Percentiles rank a stretch among this genome's conserved stretches.
phyloP scores from a whole-genome alignment of 495 filamentous ascomycete genomes.

The Parathielavia appendiculata region DNA sequence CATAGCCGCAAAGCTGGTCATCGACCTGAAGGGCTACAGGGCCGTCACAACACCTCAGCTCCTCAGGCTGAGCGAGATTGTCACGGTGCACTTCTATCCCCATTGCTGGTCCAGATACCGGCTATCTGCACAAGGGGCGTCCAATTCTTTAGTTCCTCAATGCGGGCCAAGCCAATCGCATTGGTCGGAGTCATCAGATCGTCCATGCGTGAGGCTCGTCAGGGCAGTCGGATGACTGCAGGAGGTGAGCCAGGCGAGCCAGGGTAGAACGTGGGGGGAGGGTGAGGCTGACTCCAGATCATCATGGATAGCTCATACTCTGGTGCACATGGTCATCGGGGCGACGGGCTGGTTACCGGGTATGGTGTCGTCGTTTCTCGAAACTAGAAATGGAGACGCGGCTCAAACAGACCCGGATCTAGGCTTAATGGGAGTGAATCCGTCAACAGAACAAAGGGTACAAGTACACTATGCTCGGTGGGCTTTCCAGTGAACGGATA shows the following conservation, averaged over 20 bases:
- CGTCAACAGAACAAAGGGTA: no score
- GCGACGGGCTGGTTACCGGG: not conserved
- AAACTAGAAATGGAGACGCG: not conserved
- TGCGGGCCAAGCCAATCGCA: slow-evolving; percentile 4
- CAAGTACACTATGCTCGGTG: no score
- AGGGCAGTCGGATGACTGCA: slow-evolving; percentile 2
- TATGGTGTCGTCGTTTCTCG: not conserved
- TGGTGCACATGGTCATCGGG: not conserved
- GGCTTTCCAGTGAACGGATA: no score
- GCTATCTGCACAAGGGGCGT: slow-evolving; percentile 1
- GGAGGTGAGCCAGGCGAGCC: not conserved
- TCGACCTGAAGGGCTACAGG: no score
- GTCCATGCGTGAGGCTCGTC: slow-evolving; percentile 7
- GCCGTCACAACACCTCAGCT: no score
- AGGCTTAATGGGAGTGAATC: no score
- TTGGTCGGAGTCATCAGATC: not conserved
- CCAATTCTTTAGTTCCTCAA: not conserved
- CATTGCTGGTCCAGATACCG: no score
- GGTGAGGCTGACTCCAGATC: not conserved
- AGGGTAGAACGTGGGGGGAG: not conserved
- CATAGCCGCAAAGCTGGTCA: no score
- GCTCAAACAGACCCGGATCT: no score
- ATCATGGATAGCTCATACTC: not conserved
- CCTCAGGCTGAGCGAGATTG: no score
- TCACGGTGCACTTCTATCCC: no score